These are phyloP conservation scores for Microdochium paspali DNA, from an alignment of 2,329 filamentous ascomycete species.

Conservation along the genomic window DNA sequence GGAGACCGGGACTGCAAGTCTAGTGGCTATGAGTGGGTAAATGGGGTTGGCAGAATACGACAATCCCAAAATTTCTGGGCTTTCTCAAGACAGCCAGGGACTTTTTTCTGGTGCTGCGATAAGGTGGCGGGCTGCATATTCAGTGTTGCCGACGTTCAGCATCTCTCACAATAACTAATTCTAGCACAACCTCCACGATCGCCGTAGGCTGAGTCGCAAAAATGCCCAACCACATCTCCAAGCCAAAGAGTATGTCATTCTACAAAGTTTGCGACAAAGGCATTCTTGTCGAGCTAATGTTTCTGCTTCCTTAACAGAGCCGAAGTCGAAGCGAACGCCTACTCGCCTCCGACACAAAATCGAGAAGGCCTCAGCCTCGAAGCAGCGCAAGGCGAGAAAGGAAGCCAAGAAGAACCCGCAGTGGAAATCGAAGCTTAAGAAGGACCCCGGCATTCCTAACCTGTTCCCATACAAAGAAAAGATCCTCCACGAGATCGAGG, in stretches of 20 bases:
- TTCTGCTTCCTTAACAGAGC: slow-evolving; percentile 48
- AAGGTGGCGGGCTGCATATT: neutral
- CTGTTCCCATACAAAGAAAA: slow-evolving; percentile 97
- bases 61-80: neutral
- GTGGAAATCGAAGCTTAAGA: slow-evolving; percentile 93
- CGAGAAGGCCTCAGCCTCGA: slow-evolving; percentile 80
- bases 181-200: slow-evolving; percentile 2
- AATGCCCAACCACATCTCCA: slow-evolving; percentile 20
- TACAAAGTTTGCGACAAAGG: neutral
- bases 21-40: neutral
- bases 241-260: slow-evolving; percentile 18
- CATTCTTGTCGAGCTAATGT: slow-evolving; percentile 3
- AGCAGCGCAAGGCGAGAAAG: slow-evolving; percentile 86
- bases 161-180: neutral
- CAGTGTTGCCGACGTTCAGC: neutral
- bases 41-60: neutral
- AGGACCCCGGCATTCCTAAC: slow-evolving; percentile 96
- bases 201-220: slow-evolving; percentile 2
- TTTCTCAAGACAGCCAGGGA: neutral
- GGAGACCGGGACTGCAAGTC: neutral
- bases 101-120: neutral
- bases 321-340: slow-evolving; percentile 85
- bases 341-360: slow-evolving; percentile 93
- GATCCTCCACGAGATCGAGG: slow-evolving; percentile 89
- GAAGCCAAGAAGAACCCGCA: slow-evolving; percentile 91